Evolutionary conservation across 2,329 filamentous ascomycete genomes (phyloP).

Genomic region (Trichoderma sp.): DNA sequence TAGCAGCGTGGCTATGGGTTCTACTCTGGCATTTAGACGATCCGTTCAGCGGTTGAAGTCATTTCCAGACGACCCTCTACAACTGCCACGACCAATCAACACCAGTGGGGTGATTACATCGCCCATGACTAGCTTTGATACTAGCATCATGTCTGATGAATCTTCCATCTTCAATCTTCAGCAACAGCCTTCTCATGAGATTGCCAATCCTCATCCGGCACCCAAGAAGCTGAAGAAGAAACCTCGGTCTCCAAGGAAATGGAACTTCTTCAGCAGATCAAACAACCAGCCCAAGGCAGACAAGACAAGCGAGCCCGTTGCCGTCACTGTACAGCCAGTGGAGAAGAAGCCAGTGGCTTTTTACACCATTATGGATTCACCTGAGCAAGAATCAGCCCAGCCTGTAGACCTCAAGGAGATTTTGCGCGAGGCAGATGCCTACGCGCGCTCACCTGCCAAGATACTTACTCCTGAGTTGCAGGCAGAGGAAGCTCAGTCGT

Average conservation of each 20-base stretch:
- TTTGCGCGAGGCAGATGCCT: slow-evolving; percentile 48
- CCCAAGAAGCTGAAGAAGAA: slow-evolving; percentile 57
- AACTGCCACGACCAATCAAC: slow-evolving; percentile 53
- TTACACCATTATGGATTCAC: slow-evolving; percentile 60
- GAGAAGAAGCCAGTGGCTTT: slow-evolving; percentile 55
- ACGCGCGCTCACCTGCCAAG: slow-evolving; percentile 26
- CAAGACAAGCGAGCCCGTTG: slow-evolving; percentile 38
- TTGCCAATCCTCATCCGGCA: slow-evolving; percentile 27
- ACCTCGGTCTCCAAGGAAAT: slow-evolving; percentile 55
- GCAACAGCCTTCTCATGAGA: slow-evolving; percentile 34
- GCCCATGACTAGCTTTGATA: slow-evolving; percentile 56
- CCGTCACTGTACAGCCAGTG: slow-evolving; percentile 48
- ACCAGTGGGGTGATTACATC: slow-evolving; percentile 44
- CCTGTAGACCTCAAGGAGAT: slow-evolving; percentile 42
- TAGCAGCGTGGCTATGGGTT: slow-evolving; percentile 45
- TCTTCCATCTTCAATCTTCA: slow-evolving; percentile 44
- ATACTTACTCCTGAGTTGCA: background rate
- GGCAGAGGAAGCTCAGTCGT: background rate
- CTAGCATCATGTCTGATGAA: slow-evolving; percentile 56
- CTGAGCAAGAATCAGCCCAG: slow-evolving; percentile 52
- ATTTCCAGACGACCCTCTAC: slow-evolving; percentile 43
- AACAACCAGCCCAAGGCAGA: slow-evolving; percentile 41
- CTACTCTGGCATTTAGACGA: slow-evolving; percentile 53
- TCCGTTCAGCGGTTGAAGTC: slow-evolving; percentile 52
- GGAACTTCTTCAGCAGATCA: slow-evolving; percentile 61